Evolutionary conservation across 306 rosid genomes (phyloP).

Genomic region (Cucumis cinereus): DNA sequence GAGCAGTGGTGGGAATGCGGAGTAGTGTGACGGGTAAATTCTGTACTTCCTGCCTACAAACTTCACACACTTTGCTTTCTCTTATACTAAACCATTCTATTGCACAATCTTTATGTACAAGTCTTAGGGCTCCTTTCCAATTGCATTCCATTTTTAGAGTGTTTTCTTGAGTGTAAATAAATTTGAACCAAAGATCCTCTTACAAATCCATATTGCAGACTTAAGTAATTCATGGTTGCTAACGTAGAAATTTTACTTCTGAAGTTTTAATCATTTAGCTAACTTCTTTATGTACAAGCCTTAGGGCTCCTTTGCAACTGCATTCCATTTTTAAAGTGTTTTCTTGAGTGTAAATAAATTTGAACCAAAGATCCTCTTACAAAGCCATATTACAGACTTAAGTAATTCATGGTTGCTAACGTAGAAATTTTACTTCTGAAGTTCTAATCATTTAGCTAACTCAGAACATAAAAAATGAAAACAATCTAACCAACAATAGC

Average conservation of each 20-base stretch:
- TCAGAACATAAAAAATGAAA: neutral
- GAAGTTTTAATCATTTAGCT: neutral
- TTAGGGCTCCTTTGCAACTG: neutral
- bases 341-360: neutral
- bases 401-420: neutral
- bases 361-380: neutral
- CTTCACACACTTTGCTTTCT: constrained; percentile 83
- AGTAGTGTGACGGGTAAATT: constrained; percentile 91
- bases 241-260: neutral
- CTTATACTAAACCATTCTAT: constrained; percentile 75
- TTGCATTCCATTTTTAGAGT: constrained; percentile 96
- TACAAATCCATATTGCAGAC: neutral
- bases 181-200: neutral
- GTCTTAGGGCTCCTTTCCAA: constrained; percentile 87
- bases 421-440: neutral
- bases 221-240: neutral
- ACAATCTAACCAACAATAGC: neutral
- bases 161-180: constrained; percentile 30
- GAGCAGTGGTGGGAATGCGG: constrained; percentile 50
- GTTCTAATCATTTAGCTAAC: neutral
- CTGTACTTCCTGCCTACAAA: constrained; percentile 72
- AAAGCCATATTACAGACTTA: neutral
- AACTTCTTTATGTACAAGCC: too few species aligned
- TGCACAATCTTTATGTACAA: constrained; percentile 79
- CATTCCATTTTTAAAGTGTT: too few species aligned